Percentiles rank a stretch among this genome's conserved stretches.
These are phyloP conservation scores for Kazachstania sp. DNA, from an alignment of 1,139 yeast genomes.

Conservation along the genomic window DNA sequence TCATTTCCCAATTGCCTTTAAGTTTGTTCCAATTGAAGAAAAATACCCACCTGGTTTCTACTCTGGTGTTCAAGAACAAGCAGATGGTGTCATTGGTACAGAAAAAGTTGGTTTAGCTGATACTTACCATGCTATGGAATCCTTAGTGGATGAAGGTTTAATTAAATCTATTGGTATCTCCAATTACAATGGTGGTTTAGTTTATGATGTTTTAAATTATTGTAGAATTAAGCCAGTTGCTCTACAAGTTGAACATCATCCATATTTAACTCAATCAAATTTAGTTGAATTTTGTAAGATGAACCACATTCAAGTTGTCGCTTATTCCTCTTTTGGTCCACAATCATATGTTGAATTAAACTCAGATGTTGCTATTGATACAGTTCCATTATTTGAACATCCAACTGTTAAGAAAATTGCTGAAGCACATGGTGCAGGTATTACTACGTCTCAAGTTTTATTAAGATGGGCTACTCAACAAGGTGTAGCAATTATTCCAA, in stretches of 20 bases:
- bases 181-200: slow-evolving; percentile 67
- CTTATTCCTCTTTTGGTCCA: slow-evolving; percentile 81
- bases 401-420: slow-evolving; percentile 48
- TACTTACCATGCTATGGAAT: slow-evolving; percentile 76
- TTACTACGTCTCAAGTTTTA: slow-evolving; percentile 53
- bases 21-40: slow-evolving; percentile 61
- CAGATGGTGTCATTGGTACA: slow-evolving; percentile 37
- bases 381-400: slow-evolving; percentile 50
- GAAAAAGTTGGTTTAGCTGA: slow-evolving; percentile 66
- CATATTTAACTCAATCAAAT: slow-evolving; percentile 71
- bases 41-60: slow-evolving; percentile 68
- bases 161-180: slow-evolving; percentile 76
- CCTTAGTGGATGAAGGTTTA: slow-evolving; percentile 51
- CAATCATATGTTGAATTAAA: slow-evolving; percentile 61
- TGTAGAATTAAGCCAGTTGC: slow-evolving; percentile 69
- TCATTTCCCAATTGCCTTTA: slow-evolving; percentile 75
- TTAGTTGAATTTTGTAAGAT: slow-evolving; percentile 56
- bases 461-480: slow-evolving; percentile 80
- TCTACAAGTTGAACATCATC: slow-evolving; percentile 86
- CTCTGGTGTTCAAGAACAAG: slow-evolving; percentile 49
- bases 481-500: slow-evolving; percentile 64
- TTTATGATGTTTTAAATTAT: slow-evolving; percentile 66
- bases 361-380: slow-evolving; percentile 43
- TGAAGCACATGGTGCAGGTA: slow-evolving; percentile 35
- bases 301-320: slow-evolving; percentile 63